Conservation (phyloP, 2,329 filamentous ascomycete genomes). For the Phyllosticta citribraziliensis region DNA sequence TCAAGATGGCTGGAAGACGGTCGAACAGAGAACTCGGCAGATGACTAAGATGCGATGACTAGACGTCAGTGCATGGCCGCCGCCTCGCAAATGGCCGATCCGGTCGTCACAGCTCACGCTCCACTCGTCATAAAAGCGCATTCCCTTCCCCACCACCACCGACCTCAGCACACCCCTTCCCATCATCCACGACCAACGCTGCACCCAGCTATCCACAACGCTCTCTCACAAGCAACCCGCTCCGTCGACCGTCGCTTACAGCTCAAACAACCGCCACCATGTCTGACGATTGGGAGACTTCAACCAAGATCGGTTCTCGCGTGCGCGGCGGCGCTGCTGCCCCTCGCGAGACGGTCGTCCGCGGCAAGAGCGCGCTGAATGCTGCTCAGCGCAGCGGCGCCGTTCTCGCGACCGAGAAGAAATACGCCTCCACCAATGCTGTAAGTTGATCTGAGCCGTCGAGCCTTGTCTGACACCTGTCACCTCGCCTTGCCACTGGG, state of each 20-base stretch:
- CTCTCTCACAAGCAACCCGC: background rate
- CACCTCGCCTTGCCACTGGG: background rate
- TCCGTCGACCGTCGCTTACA: constrained; percentile 12
- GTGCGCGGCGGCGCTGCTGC: constrained; percentile 55
- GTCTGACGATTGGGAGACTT: constrained; percentile 70
- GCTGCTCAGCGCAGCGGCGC: constrained; percentile 74
- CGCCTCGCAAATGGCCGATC: background rate
- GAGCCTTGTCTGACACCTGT: background rate
- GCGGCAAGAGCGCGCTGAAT: constrained; percentile 75
- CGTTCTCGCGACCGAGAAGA: constrained; percentile 84
- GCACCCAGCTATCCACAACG: background rate
- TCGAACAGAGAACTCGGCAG: background rate
- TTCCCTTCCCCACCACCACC: background rate
- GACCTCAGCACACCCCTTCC: background rate
- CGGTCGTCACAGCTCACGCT: background rate
- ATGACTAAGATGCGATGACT: constrained; percentile 1
- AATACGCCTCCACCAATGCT: constrained; percentile 65
- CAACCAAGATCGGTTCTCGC: constrained; percentile 91
- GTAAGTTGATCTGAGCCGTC: constrained; percentile 44
- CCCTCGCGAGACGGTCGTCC: constrained; percentile 77
- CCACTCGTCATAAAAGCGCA: constrained; percentile 4
- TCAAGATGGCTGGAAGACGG: constrained; percentile 3
- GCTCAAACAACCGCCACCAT: constrained; percentile 28
- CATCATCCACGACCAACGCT: background rate
- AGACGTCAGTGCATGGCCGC: background rate